phyloP scores from a whole-genome alignment of 73 alveolate genomes.

The Stentor coeruleus region DNA sequence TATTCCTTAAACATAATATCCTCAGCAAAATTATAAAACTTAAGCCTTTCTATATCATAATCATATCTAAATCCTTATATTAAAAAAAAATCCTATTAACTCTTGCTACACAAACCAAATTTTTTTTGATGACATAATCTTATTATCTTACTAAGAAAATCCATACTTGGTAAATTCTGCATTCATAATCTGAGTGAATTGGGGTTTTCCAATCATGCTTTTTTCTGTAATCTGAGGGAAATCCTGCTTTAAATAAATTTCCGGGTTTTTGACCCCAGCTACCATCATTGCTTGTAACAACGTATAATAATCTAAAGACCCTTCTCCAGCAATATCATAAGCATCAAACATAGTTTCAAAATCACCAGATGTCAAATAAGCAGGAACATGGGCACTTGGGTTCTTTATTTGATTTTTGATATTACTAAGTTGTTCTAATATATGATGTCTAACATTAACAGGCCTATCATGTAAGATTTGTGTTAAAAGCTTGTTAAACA shows the following conservation, averaged over 20 bases:
- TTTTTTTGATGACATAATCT: too few species aligned
- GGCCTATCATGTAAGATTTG: slow-evolving; percentile 3
- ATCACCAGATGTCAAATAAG: slow-evolving; percentile 5
- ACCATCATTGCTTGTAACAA: neutral
- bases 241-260: neutral
- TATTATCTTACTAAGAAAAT: neutral
- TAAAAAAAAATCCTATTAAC: too few species aligned
- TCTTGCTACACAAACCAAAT: too few species aligned
- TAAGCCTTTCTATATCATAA: too few species aligned
- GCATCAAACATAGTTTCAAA: slow-evolving; percentile 20
- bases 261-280: slow-evolving; percentile 17
- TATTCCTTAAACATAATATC: too few species aligned
- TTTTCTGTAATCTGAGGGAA: neutral
- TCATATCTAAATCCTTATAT: too few species aligned
- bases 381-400: neutral
- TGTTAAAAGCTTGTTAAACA: slow-evolving; percentile 8
- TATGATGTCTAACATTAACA: neutral
- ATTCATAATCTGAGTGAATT: neutral
- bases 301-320: neutral
- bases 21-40: too few species aligned
- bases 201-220: neutral
- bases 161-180: neutral
- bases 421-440: neutral
- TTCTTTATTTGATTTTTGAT: neutral
- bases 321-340: slow-evolving; percentile 23